These are phyloP conservation scores for Trichoderma sp. DNA, from an alignment of 2,329 filamentous ascomycete genomes.

Conservation along the genomic window DNA sequence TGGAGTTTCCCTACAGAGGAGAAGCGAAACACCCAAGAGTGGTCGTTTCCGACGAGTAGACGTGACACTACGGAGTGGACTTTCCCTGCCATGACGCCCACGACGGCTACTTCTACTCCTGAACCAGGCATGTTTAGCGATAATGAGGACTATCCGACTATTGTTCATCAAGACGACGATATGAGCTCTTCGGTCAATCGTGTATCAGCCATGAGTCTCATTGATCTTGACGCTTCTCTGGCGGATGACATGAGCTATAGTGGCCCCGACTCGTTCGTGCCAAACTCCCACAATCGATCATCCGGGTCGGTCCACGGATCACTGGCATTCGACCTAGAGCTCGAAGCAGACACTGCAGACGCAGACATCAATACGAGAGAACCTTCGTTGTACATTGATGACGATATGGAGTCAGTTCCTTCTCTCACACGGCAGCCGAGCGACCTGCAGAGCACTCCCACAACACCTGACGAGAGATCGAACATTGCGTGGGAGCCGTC, in stretches of 20 bases:
- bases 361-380: conserved; percentile 14
- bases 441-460: conserved; percentile 26
- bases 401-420: conserved; percentile 25
- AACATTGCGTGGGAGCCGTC: conserved; percentile 25
- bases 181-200: conserved; percentile 39
- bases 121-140: conserved; percentile 16
- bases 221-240: conserved; percentile 27
- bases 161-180: conserved; percentile 14
- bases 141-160: conserved; percentile 3
- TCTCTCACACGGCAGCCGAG: conserved; percentile 22
- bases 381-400: conserved; percentile 27
- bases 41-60: conserved; percentile 20
- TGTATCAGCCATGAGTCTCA: conserved; percentile 32
- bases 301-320: conserved; percentile 29
- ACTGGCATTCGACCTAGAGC: conserved; percentile 29
- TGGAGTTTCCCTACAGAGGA: conserved; percentile 51
- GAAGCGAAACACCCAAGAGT: conserved; percentile 21
- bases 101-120: conserved; percentile 30
- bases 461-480: conserved; percentile 24
- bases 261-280: conserved; percentile 36
- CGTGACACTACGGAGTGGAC: conserved; percentile 26
- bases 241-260: conserved; percentile 34
- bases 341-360: conserved; percentile 24
- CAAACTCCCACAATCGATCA: conserved; percentile 37
- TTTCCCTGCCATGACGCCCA: conserved; percentile 43